These are phyloP conservation scores for Rhododendron ferrugineum DNA, from an alignment of 148 eudicot species.

Conservation along the genomic window DNA sequence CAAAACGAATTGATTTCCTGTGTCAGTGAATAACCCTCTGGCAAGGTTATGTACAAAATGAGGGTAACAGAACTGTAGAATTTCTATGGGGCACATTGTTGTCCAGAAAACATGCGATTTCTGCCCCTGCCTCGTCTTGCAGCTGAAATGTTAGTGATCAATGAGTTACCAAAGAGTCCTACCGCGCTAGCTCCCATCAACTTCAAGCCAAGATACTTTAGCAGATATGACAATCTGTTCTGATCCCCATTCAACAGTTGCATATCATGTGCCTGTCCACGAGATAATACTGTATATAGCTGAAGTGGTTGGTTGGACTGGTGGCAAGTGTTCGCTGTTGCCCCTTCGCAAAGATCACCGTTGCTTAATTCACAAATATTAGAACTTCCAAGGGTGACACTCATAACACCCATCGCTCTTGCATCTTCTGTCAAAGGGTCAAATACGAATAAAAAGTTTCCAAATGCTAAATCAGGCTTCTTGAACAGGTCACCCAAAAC, in stretches of 20 bases:
- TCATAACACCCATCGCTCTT: conserved; percentile 52
- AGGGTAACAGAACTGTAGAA: background rate
- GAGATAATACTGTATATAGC: conserved; percentile 58
- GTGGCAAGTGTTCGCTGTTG: conserved; percentile 25
- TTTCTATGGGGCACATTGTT: conserved; percentile 7
- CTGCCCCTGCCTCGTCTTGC: conserved; percentile 63
- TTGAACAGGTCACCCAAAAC: conserved; percentile 47
- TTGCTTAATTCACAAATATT: conserved; percentile 24
- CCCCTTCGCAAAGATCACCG: conserved; percentile 24
- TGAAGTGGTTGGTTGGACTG: conserved; percentile 38
- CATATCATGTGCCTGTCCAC: conserved; percentile 65
- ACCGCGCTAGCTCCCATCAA: conserved; percentile 59
- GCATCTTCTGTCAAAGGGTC: conserved; percentile 49
- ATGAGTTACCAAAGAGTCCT: conserved; percentile 36
- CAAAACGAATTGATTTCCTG: background rate
- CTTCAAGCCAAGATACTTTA: conserved; percentile 58
- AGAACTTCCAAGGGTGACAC: conserved; percentile 38
- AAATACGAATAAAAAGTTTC: conserved; percentile 54
- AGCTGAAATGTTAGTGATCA: conserved; percentile 40
- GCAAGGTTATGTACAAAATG: conserved; percentile 6
- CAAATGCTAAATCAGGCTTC: conserved; percentile 67
- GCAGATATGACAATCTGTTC: conserved; percentile 42
- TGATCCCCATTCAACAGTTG: conserved; percentile 40
- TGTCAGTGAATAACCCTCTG: background rate
- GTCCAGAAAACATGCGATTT: conserved; percentile 20